A percentile compares a stretch with the other conserved stretches of the same genome.
These are phyloP conservation scores for Mycena alexandri DNA, from an alignment of 768 basidiomycete genomes.

Conservation along the genomic window DNA sequence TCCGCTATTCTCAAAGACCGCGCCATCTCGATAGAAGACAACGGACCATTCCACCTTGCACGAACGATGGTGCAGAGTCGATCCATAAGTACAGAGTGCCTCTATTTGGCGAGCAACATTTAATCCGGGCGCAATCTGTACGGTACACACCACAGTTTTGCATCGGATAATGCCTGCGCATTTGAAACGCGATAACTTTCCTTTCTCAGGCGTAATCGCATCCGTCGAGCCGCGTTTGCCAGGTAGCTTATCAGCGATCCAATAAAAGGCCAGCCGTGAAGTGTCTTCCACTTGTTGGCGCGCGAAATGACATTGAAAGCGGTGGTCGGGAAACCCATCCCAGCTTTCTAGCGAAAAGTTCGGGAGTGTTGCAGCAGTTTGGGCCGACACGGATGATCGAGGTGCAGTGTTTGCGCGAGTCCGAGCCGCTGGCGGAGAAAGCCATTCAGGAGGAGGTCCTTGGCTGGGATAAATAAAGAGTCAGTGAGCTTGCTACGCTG, in stretches of 20 bases:
- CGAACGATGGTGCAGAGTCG: neutral
- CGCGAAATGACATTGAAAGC: constrained; percentile 3
- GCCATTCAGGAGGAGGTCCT: neutral
- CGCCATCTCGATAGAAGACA: too few species aligned
- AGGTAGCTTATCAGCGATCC: constrained; percentile 4
- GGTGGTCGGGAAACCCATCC: constrained; percentile 16
- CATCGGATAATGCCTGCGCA: constrained; percentile 7
- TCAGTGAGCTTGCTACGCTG: neutral
- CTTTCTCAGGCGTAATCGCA: constrained; percentile 15
- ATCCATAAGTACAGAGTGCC: constrained; percentile 1
- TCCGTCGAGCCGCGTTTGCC: constrained; percentile 2
- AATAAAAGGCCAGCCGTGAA: constrained; percentile 15
- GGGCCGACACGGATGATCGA: neutral
- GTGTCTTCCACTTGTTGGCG: too few species aligned
- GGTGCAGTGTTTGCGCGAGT: neutral
- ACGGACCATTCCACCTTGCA: too few species aligned
- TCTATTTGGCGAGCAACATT: constrained; percentile 4
- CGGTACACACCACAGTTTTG: neutral
- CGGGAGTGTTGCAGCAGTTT: neutral
- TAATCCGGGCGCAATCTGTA: constrained; percentile 1
- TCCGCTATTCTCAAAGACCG: too few species aligned
- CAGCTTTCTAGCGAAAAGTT: constrained; percentile 1
- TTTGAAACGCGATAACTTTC: neutral
- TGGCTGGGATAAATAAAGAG: neutral
- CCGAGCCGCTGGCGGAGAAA: neutral